These are phyloP conservation scores for Uromyces viciae-fabae DNA, from an alignment of 1,284 basidiomycete species.

Conservation along the genomic window DNA sequence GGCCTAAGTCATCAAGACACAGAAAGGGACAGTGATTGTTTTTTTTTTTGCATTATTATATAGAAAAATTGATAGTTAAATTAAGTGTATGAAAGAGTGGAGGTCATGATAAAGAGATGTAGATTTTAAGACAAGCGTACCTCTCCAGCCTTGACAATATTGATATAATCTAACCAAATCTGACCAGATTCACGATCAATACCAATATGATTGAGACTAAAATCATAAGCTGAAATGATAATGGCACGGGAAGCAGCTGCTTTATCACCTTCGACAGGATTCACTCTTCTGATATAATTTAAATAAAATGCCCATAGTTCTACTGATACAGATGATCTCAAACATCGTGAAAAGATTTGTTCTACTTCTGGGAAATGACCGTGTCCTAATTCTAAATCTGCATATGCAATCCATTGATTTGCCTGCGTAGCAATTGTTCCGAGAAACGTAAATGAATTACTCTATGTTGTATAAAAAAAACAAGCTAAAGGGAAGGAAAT, in stretches of 20 bases:
- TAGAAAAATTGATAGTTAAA: neutral
- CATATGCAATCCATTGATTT: constrained; percentile 63
- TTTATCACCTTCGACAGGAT: constrained; percentile 57
- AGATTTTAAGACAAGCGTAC: constrained; percentile 57
- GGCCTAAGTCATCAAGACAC: too few relatives aligned
- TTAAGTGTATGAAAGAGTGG: neutral
- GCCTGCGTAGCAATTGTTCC: constrained; percentile 48
- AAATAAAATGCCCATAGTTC: constrained; percentile 83
- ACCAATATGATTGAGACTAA: constrained; percentile 82
- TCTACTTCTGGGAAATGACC: constrained; percentile 68
- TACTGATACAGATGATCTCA: constrained; percentile 74
- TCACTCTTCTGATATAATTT: constrained; percentile 68
- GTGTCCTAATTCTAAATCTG: constrained; percentile 69
- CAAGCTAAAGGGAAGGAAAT: neutral
- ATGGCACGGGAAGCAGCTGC: constrained; percentile 63
- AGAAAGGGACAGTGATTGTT: too few relatives aligned
- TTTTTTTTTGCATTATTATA: neutral
- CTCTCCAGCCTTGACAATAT: constrained; percentile 75
- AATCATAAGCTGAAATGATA: constrained; percentile 87
- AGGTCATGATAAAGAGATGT: neutral
- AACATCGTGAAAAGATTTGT: constrained; percentile 72
- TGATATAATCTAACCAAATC: constrained; percentile 67
- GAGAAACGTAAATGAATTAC: neutral
- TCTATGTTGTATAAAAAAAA: neutral
- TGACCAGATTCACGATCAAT: constrained; percentile 63